Percentiles rank a stretch among this genome's conserved stretches.
Conservation (phyloP, 208 protist species). For the Crithidia fasciculata region DNA sequence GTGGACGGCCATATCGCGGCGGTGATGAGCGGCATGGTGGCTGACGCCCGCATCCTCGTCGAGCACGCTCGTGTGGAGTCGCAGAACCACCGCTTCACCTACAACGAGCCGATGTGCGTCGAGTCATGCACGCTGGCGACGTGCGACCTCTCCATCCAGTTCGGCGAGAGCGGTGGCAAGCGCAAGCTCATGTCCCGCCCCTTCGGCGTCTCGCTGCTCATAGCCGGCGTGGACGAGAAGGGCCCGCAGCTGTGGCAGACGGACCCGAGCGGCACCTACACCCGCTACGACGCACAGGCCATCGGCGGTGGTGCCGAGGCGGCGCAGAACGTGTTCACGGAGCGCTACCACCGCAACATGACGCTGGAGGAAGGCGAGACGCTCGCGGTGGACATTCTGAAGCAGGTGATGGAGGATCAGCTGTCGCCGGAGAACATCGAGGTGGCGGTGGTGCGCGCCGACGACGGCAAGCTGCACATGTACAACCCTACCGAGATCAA, state of each 20-base stretch:
- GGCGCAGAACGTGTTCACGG: constrained; percentile 97
- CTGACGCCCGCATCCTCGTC: constrained; percentile 98
- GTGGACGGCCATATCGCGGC: constrained; percentile 96
- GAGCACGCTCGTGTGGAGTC: constrained; percentile 98
- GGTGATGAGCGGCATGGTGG: constrained; percentile 98
- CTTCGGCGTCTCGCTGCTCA: constrained; percentile 99
- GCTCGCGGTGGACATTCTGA: constrained; percentile 96
- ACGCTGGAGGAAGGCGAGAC: constrained; percentile 96
- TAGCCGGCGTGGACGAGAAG: constrained; percentile 98
- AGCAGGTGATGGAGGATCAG: constrained; percentile 99
- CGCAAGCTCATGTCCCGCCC: constrained; percentile 95
- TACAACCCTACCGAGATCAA: constrained; percentile 91
- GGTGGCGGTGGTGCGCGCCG: constrained; percentile 90
- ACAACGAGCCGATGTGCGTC: constrained; percentile 98
- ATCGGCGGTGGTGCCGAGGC: constrained; percentile 99
- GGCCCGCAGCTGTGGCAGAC: constrained; percentile 97
- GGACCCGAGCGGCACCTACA: constrained; percentile 98
- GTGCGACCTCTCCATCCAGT: constrained; percentile 97
- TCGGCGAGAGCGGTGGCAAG: constrained; percentile 95
- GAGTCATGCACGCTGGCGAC: constrained; percentile 97
- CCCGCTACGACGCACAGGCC: constrained; percentile 97
- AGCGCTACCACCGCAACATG: constrained; percentile 98
- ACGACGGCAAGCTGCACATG: constrained; percentile 88
- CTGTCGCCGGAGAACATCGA: constrained; percentile 97
- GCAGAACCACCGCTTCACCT: constrained; percentile 99